A percentile compares a stretch with the other conserved stretches of the same genome.
phyloP scores from a whole-genome alignment of 352 stramenopile species.

The Phytophthora fragariae region DNA sequence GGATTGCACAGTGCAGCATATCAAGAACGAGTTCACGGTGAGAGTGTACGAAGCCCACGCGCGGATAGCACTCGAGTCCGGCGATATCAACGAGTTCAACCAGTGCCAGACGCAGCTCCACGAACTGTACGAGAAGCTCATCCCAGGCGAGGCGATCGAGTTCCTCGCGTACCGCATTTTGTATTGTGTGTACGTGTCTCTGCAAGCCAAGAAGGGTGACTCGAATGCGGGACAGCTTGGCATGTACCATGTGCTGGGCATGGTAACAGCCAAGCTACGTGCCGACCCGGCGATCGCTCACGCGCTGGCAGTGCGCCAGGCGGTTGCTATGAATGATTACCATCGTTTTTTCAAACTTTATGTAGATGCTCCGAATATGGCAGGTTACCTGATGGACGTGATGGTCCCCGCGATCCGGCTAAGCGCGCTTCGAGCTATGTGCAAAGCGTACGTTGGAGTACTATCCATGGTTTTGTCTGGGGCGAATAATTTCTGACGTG shows the following conservation, averaged over 20 bases:
- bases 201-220: conserved; percentile 89
- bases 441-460: conserved; percentile 81
- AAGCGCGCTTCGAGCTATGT: conserved; percentile 84
- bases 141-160: conserved; percentile 79
- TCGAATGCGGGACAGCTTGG: conserved; percentile 85
- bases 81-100: conserved; percentile 98
- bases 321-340: conserved; percentile 88
- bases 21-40: conserved; percentile 98
- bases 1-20: conserved; percentile 97
- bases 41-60: conserved; percentile 98
- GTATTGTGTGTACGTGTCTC: conserved; percentile 91
- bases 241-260: conserved; percentile 84
- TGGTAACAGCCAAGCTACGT: conserved; percentile 61
- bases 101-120: conserved; percentile 92
- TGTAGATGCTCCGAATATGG: conserved; percentile 89
- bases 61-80: conserved; percentile 95
- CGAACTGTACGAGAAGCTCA: conserved; percentile 86
- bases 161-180: conserved; percentile 91
- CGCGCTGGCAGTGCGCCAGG: conserved; percentile 80
- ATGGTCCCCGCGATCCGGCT: conserved; percentile 87
- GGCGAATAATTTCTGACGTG: conserved; percentile 25
- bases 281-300: conserved; percentile 67
- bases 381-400: conserved; percentile 90
- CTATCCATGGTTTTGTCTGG: not conserved
- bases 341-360: conserved; percentile 92